Conservation (phyloP, 179 eudicot genomes). For the Spergularia azorica region DNA sequence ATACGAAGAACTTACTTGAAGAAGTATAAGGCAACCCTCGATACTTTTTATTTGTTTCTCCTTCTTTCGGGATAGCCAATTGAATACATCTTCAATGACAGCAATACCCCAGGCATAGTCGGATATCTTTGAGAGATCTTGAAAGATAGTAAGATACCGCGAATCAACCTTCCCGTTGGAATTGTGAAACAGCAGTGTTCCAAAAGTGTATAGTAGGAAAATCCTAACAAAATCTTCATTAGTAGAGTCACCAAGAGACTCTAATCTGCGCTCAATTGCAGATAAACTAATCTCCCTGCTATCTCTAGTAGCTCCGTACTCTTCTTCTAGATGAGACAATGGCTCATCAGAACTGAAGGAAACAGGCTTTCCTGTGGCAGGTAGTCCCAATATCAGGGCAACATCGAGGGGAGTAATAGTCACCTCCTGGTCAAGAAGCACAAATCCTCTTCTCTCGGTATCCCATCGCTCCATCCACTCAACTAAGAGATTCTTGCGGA, state of each 20-base stretch:
- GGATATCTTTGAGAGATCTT: conserved; percentile 39
- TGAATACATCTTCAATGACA: conserved; percentile 48
- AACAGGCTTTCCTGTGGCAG: conserved; percentile 46
- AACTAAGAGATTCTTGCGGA: conserved; percentile 47
- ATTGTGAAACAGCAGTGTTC: conserved; percentile 53
- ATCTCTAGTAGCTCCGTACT: conserved; percentile 50
- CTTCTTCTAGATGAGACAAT: conserved; percentile 41
- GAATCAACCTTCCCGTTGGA: conserved; percentile 58
- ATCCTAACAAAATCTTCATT: conserved; percentile 53
- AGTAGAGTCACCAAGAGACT: conserved; percentile 42
- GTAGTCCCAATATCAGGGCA: conserved; percentile 58
- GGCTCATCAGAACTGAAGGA: conserved; percentile 34
- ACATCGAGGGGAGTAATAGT: conserved; percentile 49
- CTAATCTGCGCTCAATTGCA: conserved; percentile 46
- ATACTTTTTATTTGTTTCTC: conserved; percentile 41
- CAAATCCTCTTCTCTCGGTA: conserved; percentile 43
- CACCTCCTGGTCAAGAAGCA: conserved; percentile 45
- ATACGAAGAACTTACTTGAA: conserved; percentile 52
- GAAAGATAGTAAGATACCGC: conserved; percentile 48
- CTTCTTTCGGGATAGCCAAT: conserved; percentile 46
- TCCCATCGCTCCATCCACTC: conserved; percentile 70
- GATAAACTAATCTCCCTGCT: conserved; percentile 42
- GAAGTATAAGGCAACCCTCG: conserved; percentile 70
- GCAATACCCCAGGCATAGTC: conserved; percentile 68
- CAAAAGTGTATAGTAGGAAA: conserved; percentile 54